Conservation (phyloP, 225 moss, liverwort and hornwort species). For the Polytrichum formosum region DNA sequence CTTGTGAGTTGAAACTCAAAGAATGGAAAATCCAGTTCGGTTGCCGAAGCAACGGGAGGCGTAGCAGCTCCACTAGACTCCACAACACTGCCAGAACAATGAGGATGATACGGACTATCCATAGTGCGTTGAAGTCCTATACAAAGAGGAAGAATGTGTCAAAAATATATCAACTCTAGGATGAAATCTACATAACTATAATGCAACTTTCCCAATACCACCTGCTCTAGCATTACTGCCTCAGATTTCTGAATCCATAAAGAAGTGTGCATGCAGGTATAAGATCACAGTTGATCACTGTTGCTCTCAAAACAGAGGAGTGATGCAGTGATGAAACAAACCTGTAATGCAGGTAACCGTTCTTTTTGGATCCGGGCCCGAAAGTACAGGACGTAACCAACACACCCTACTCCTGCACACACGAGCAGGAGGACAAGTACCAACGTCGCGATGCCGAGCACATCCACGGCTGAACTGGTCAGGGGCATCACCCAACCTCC, state of each 20-base stretch:
- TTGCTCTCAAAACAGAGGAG: too few relatives aligned
- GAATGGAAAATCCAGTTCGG: conserved; percentile 77
- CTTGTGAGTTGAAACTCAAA: conserved; percentile 70
- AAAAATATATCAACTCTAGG: too few relatives aligned
- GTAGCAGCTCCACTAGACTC: conserved; percentile 88
- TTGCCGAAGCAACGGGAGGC: conserved; percentile 81
- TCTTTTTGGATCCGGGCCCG: conserved; percentile 78
- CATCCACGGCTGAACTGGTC: conserved; percentile 98
- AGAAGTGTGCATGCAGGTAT: too few relatives aligned
- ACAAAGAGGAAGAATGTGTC: conserved; percentile 3
- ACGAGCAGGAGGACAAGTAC: conserved; percentile 85
- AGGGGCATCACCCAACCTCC: conserved; percentile 99
- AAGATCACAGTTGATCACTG: too few relatives aligned
- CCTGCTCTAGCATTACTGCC: too few relatives aligned
- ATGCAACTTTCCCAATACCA: too few relatives aligned
- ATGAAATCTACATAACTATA: too few relatives aligned
- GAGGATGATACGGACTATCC: conserved; percentile 91
- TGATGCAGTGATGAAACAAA: conserved; percentile 1
- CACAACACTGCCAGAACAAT: conserved; percentile 83
- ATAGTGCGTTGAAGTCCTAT: conserved; percentile 91
- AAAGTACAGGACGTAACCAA: conserved; percentile 87
- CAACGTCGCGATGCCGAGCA: conserved; percentile 92
- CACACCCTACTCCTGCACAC: conserved; percentile 85
- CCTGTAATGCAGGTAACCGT: conserved; percentile 65
- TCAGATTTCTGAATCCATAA: too few relatives aligned